A percentile compares a stretch with the other conserved stretches of the same genome.
These are phyloP conservation scores for Alternaria consortialis DNA, from an alignment of 2,329 filamentous ascomycete genomes.

Conservation along the genomic window DNA sequence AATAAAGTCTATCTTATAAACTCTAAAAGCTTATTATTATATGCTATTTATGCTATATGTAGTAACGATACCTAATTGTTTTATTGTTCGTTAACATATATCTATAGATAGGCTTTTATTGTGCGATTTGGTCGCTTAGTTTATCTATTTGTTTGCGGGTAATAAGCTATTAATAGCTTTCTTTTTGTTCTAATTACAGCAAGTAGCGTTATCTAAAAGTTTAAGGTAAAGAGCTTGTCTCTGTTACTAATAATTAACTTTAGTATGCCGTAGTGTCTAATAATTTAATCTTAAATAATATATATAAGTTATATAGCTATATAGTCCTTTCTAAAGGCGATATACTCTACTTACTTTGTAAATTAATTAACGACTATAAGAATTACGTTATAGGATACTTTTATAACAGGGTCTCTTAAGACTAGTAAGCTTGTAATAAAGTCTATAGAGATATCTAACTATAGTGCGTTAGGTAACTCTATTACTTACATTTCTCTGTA, in stretches of 20 bases:
- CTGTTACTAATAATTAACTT: constrained; percentile 9
- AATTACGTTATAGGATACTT: constrained; percentile 4
- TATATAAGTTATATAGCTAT: background rate
- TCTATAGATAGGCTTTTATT: constrained; percentile 10
- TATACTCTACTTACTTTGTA: background rate
- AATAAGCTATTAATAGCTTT: constrained; percentile 14
- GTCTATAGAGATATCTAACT: constrained; percentile 16
- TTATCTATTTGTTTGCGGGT: constrained; percentile 14
- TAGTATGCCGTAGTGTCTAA: background rate
- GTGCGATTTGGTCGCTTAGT: background rate
- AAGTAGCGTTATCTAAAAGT: background rate
- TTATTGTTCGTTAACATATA: constrained; percentile 3
- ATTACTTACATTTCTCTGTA: constrained; percentile 16
- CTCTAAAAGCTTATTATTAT: too few species aligned
- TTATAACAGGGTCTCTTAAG: background rate
- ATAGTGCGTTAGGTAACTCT: constrained; percentile 11
- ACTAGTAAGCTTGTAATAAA: constrained; percentile 11
- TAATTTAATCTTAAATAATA: background rate
- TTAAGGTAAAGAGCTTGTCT: constrained; percentile 8
- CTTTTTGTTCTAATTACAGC: background rate
- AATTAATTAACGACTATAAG: constrained; percentile 9
- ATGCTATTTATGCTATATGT: too few species aligned
- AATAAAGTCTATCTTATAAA: too few species aligned
- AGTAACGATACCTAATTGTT: constrained; percentile 8
- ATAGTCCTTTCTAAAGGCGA: background rate